Percentiles rank a stretch among this genome's conserved stretches.
Conservation (phyloP, 2,329 filamentous ascomycete genomes). For the Leptographium galeiforme region DNA sequence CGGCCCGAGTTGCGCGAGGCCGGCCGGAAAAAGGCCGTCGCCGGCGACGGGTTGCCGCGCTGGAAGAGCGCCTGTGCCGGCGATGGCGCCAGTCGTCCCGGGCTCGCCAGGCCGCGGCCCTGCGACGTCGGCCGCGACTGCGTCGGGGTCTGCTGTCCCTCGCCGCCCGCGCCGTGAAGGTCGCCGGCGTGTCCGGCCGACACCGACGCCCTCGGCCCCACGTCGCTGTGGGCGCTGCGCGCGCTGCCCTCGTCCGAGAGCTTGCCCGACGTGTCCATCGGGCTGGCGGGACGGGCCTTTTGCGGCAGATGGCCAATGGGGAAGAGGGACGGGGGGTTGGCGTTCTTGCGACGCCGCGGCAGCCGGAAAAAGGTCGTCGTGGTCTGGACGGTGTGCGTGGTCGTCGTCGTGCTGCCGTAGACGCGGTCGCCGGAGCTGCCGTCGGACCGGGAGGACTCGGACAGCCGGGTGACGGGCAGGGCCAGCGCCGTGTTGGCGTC, state of each 20-base stretch:
- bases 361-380: slow-evolving; percentile 71
- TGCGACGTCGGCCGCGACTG: slow-evolving; percentile 17
- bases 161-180: background rate
- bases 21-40: slow-evolving; percentile 35
- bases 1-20: slow-evolving; percentile 41
- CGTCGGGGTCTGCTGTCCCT: slow-evolving; percentile 17
- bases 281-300: slow-evolving; percentile 6
- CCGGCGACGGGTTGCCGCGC: slow-evolving; percentile 29
- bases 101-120: slow-evolving; percentile 17
- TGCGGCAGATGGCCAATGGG: slow-evolving; percentile 68
- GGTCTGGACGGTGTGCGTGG: slow-evolving; percentile 48
- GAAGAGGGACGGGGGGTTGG: slow-evolving; percentile 58
- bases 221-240: background rate
- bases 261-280: background rate
- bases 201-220: background rate
- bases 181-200: background rate
- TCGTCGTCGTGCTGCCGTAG: slow-evolving; percentile 44
- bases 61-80: slow-evolving; percentile 17
- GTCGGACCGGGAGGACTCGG: slow-evolving; percentile 84
- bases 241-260: background rate
- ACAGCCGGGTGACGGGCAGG: slow-evolving; percentile 51
- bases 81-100: slow-evolving; percentile 16
- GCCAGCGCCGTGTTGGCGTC: slow-evolving; percentile 44
- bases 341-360: slow-evolving; percentile 46
- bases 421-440: slow-evolving; percentile 59